A percentile compares a stretch with the other conserved stretches of the same genome.
phyloP scores from a whole-genome alignment of 1,139 yeast genomes.

The Chernovozyma sophiae-reginae region DNA sequence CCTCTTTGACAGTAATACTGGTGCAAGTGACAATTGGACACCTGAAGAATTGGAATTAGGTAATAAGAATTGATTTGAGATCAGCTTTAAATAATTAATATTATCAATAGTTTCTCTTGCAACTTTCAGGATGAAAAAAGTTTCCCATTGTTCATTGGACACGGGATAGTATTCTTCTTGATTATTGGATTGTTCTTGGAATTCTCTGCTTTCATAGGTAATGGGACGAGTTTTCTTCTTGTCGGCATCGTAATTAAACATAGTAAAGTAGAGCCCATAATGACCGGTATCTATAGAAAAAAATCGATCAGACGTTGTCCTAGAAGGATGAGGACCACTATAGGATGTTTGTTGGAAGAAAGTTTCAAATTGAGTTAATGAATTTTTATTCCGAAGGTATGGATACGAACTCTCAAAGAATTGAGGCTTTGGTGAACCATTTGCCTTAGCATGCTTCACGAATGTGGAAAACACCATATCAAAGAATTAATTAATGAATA shows the following conservation, averaged over 20 bases:
- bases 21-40: neutral
- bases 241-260: conserved; percentile 37
- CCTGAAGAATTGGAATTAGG: conserved; percentile 10
- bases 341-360: conserved; percentile 11
- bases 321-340: conserved; percentile 32
- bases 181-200: neutral
- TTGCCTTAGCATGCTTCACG: conserved; percentile 23
- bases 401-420: conserved; percentile 42
- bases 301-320: conserved; percentile 17
- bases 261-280: conserved; percentile 42
- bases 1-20: neutral
- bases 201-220: conserved; percentile 5
- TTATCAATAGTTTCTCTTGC: conserved; percentile 27
- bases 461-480: conserved; percentile 23
- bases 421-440: conserved; percentile 21
- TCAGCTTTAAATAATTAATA: conserved; percentile 19
- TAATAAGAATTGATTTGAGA: conserved; percentile 18
- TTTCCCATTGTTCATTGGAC: conserved; percentile 6
- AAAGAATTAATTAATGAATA: neutral
- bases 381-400: conserved; percentile 24
- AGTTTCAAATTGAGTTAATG: conserved; percentile 19
- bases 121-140: conserved; percentile 26
- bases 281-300: conserved; percentile 39
- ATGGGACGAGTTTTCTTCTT: conserved; percentile 7
- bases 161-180: neutral